A percentile compares a stretch with the other conserved stretches of the same genome.
phyloP scores from a whole-genome alignment of 2,329 filamentous ascomycete genomes.

The Nannizzia gypsea region DNA sequence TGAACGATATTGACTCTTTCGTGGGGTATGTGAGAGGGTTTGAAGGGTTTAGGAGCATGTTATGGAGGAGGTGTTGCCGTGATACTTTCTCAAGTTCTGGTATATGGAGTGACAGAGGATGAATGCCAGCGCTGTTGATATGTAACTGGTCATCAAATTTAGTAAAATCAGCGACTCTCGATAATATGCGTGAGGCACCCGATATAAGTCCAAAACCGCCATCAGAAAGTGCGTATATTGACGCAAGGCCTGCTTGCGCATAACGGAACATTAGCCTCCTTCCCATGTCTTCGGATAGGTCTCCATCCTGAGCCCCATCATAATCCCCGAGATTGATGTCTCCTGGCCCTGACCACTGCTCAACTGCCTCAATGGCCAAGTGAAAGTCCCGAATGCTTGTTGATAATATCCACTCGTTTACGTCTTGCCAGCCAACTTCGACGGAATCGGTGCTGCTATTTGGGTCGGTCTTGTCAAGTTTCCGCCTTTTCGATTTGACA shows the following conservation, averaged over 20 bases:
- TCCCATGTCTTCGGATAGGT: slow-evolving; percentile 12
- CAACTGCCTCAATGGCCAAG: slow-evolving; percentile 39
- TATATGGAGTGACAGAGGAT: slow-evolving; percentile 23
- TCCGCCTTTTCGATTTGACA: slow-evolving; percentile 43
- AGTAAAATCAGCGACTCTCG: slow-evolving; percentile 40
- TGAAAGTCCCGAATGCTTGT: slow-evolving; percentile 41
- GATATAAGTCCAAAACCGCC: slow-evolving; percentile 36
- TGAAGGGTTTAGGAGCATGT: slow-evolving; percentile 26
- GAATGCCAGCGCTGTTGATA: slow-evolving; percentile 17
- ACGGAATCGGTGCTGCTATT: slow-evolving; percentile 34
- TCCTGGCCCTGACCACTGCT: slow-evolving; percentile 48
- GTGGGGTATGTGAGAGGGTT: slow-evolving; percentile 35
- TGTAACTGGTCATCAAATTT: slow-evolving; percentile 36
- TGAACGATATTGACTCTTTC: slow-evolving; percentile 28
- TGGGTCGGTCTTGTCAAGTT: slow-evolving; percentile 22
- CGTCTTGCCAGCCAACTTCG: slow-evolving; percentile 43
- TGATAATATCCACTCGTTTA: slow-evolving; percentile 49
- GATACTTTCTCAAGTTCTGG: slow-evolving; percentile 27
- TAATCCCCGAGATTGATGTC: slow-evolving; percentile 49
- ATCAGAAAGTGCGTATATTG: slow-evolving; percentile 44
- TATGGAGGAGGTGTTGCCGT: slow-evolving; percentile 31
- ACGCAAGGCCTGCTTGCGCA: slow-evolving; percentile 48
- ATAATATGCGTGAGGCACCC: slow-evolving; percentile 39
- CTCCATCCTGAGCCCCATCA: slow-evolving; percentile 29
- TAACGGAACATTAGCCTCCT: slow-evolving; percentile 26